Percentiles rank a stretch among this genome's conserved stretches.
Conservation (phyloP, 2,329 filamentous ascomycete genomes). For the Alternaria atra region DNA sequence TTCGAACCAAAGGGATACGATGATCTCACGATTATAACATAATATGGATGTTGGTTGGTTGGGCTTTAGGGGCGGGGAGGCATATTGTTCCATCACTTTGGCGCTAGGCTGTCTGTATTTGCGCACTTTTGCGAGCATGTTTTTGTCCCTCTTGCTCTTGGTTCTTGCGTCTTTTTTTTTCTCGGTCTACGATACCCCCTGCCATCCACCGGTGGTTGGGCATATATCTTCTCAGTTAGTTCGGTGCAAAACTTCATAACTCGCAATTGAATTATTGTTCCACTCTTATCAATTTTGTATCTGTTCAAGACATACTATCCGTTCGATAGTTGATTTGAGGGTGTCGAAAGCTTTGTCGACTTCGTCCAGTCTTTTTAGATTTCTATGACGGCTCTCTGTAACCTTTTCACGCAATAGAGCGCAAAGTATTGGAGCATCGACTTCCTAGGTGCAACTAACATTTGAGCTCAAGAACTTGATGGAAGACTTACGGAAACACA, state of each 20-base stretch:
- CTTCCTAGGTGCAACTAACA: no score
- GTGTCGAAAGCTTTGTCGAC: no score
- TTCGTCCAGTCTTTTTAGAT: no score
- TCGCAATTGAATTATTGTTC: not conserved
- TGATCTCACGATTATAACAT: not conserved
- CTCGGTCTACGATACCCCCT: slow-evolving; percentile 18
- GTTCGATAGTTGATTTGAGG: no score
- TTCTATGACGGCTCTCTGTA: no score
- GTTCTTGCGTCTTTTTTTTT: not conserved
- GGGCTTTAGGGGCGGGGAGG: not conserved
- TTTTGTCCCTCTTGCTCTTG: not conserved
- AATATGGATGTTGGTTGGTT: not conserved
- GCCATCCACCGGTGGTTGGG: slow-evolving; percentile 20
- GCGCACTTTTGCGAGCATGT: not conserved
- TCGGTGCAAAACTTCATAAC: not conserved
- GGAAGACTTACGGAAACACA: not conserved
- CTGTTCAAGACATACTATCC: no score
- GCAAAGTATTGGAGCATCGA: no score
- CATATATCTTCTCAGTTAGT: slow-evolving; percentile 8
- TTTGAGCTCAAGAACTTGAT: no score
- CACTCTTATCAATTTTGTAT: not conserved
- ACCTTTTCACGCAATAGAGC: no score
- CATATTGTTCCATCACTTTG: slow-evolving; percentile 5
- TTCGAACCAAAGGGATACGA: not conserved
- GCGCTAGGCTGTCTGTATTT: not conserved